phyloP scores from a whole-genome alignment of 169 alveolate genomes.

The Plasmodium vivax region DNA sequence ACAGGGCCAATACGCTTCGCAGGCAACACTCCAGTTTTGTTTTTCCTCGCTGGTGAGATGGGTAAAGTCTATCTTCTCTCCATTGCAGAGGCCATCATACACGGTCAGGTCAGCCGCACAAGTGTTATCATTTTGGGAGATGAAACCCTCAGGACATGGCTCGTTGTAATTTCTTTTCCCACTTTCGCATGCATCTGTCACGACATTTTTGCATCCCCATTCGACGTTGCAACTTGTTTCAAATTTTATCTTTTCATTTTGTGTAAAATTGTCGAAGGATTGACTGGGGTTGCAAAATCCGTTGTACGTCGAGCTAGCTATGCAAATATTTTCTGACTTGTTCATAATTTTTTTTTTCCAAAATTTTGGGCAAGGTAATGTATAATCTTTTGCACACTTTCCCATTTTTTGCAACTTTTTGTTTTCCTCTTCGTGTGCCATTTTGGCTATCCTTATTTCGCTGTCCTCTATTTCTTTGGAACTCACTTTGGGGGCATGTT shows the following conservation, averaged over 20 bases:
- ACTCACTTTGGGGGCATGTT: constrained; percentile 66
- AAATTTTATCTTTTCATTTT: constrained; percentile 46
- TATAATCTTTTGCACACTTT: constrained; percentile 67
- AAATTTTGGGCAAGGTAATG: constrained; percentile 74
- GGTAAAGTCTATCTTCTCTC: constrained; percentile 28
- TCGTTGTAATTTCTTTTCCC: constrained; percentile 63
- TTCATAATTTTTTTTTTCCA: constrained; percentile 34
- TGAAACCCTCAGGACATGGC: constrained; percentile 68
- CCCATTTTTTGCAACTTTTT: constrained; percentile 17
- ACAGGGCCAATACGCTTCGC: constrained; percentile 76
- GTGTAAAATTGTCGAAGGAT: constrained; percentile 54
- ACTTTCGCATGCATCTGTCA: background rate
- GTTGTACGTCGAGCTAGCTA: constrained; percentile 43
- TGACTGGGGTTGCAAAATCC: constrained; percentile 67
- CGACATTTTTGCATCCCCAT: constrained; percentile 57
- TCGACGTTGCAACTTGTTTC: constrained; percentile 73
- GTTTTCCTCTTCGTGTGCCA: constrained; percentile 71
- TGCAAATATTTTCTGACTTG: constrained; percentile 35
- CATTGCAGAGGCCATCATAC: constrained; percentile 59
- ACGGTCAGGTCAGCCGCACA: constrained; percentile 62
- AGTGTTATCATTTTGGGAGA: constrained; percentile 54
- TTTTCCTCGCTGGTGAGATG: constrained; percentile 52
- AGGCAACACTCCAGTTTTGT: constrained; percentile 70
- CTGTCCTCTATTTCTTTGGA: constrained; percentile 47
- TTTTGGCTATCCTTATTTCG: constrained; percentile 44